These are phyloP conservation scores for Platanthera zijinensis DNA, from an alignment of 106 monocot genomes.

Conservation along the genomic window DNA sequence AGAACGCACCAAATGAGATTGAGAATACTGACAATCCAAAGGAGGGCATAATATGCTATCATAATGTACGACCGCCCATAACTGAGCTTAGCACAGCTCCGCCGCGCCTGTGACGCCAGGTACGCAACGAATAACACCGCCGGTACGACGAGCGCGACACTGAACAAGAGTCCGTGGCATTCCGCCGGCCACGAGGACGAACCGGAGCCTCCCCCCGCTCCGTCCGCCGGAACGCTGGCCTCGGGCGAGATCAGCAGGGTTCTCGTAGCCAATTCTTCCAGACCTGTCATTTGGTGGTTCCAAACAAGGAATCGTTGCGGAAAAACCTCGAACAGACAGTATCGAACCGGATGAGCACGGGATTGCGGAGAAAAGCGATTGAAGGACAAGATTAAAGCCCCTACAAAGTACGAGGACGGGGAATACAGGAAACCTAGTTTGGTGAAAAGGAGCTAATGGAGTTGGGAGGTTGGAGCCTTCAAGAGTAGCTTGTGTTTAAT, in stretches of 20 bases:
- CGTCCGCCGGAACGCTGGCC: constrained; percentile 1
- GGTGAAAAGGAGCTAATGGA: no score
- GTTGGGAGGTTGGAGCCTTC: no score
- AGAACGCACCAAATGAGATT: constrained; percentile 62
- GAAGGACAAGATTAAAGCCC: no score
- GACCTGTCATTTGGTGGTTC: constrained; percentile 9
- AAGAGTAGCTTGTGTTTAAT: no score
- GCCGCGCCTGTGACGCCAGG: constrained; percentile 52
- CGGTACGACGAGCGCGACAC: constrained; percentile 47
- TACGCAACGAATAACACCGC: constrained; percentile 47
- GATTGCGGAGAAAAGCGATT: not conserved
- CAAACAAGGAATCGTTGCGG: no score
- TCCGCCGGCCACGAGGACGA: constrained; percentile 31
- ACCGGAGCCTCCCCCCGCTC: constrained; percentile 5
- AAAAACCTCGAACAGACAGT: not conserved
- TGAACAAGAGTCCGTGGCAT: constrained; percentile 45
- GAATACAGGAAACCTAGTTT: no score
- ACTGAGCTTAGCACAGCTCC: constrained; percentile 43
- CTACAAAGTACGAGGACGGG: no score
- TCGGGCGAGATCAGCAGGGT: constrained; percentile 13
- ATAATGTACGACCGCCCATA: constrained; percentile 56
- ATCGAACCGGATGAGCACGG: not conserved
- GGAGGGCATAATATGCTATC: constrained; percentile 45
- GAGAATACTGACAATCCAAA: constrained; percentile 51
- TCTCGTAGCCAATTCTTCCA: not conserved